A percentile compares a stretch with the other conserved stretches of the same genome.
Evolutionary conservation across 2,329 filamentous ascomycete species (phyloP).

Genomic region (Lecanicillium sp.): DNA sequence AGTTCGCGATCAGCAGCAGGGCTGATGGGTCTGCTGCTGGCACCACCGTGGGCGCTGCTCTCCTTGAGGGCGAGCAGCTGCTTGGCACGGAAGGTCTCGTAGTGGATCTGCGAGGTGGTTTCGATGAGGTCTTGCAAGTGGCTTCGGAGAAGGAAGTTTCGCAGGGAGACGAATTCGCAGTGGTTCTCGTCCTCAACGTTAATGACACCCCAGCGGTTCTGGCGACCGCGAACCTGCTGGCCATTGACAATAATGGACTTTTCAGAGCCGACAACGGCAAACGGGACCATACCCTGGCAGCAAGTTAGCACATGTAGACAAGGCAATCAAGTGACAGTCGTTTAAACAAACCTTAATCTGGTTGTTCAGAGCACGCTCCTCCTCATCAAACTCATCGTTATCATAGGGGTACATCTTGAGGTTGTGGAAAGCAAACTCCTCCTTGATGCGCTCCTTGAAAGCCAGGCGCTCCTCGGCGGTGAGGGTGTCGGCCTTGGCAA

Average conservation of each 20-base stretch:
- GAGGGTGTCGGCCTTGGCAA: conserved; percentile 94
- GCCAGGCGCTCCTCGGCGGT: conserved; percentile 90
- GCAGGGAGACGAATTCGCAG: conserved; percentile 98
- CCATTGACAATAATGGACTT: conserved; percentile 96
- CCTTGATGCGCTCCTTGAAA: conserved; percentile 99
- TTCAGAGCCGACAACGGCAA: conserved; percentile 96
- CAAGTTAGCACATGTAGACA: conserved; percentile 23
- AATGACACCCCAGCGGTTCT: conserved; percentile 99
- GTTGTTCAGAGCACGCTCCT: conserved; percentile 87
- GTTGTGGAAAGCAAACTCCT: conserved; percentile 99
- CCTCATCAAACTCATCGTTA: conserved; percentile 96
- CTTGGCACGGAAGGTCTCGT: conserved; percentile 99
- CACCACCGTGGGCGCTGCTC: conserved; percentile 77
- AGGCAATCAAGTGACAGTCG: background rate
- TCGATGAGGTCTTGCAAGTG: conserved; percentile 98
- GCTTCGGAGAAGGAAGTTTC: conserved; percentile 96
- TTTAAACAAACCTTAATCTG: conserved; percentile 77
- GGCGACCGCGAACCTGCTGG: conserved; percentile 93
- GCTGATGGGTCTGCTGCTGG: conserved; percentile 82
- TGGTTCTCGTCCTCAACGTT: conserved; percentile 99
- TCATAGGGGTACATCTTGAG: conserved; percentile 99
- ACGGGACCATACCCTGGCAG: conserved; percentile 78
- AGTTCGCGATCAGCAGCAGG: conserved; percentile 90
- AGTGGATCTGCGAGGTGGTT: conserved; percentile 99
- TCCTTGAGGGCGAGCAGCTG: conserved; percentile 97